Evolutionary conservation across 2,329 filamentous ascomycete genomes (phyloP).

Genomic region (Chlorencoelia australis): DNA sequence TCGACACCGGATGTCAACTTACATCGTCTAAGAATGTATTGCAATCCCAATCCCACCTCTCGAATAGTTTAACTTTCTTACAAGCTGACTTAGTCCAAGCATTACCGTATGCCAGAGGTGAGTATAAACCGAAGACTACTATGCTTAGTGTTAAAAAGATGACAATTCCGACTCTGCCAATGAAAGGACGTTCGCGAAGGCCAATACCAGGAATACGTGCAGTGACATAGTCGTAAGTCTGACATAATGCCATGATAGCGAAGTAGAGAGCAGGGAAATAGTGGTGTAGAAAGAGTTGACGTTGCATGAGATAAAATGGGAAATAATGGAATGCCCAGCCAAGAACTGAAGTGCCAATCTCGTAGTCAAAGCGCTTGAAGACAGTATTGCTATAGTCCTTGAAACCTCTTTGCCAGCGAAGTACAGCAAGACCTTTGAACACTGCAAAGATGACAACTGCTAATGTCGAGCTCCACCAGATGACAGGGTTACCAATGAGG

Average conservation of each 20-base stretch:
- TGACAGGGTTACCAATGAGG: constrained; percentile 84
- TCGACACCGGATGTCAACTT: no score
- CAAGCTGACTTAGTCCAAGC: constrained; percentile 87
- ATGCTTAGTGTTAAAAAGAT: constrained; percentile 66
- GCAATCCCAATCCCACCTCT: constrained; percentile 96
- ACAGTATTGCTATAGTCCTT: constrained; percentile 70
- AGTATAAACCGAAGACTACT: constrained; percentile 71
- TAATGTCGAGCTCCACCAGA: constrained; percentile 85
- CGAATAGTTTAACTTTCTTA: constrained; percentile 75
- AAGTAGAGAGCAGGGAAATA: constrained; percentile 98
- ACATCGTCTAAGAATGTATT: constrained; percentile 83
- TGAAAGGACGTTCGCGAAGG: constrained; percentile 56
- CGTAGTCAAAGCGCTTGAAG: constrained; percentile 97
- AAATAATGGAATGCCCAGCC: constrained; percentile 99
- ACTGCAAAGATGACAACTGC: constrained; percentile 66
- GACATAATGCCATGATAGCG: constrained; percentile 78
- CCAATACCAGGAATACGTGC: constrained; percentile 61
- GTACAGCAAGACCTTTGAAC: constrained; percentile 79
- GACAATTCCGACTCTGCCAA: constrained; percentile 67
- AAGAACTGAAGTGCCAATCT: constrained; percentile 80
- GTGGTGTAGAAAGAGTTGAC: constrained; percentile 96
- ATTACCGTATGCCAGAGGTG: constrained; percentile 87
- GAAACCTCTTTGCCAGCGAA: constrained; percentile 92
- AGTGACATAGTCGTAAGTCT: constrained; percentile 78
- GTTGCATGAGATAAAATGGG: constrained; percentile 96